phyloP scores from a whole-genome alignment of 371 early-diverging fungal genomes.

The Circinella minor region DNA sequence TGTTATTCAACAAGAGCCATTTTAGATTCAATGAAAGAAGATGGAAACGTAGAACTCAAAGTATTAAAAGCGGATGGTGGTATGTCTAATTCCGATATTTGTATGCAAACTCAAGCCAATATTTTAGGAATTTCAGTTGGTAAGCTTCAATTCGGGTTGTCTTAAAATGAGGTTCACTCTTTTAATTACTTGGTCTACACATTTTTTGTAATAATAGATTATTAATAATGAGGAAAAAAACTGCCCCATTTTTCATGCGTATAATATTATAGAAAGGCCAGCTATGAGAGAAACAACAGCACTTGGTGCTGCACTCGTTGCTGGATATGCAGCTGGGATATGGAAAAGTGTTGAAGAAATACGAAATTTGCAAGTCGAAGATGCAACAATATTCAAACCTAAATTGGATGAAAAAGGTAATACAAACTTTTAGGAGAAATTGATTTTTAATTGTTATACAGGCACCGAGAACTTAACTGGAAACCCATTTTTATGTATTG shows the following conservation, averaged over 20 bases:
- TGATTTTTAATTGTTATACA: not conserved
- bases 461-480: no score
- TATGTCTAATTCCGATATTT: slow-evolving; percentile 85
- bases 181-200: not conserved
- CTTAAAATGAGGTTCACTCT: no score
- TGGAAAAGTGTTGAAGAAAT: slow-evolving; percentile 62
- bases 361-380: slow-evolving; percentile 32
- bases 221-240: not conserved
- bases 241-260: not conserved
- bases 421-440: not conserved
- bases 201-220: no score
- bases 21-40: slow-evolving; percentile 86
- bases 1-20: slow-evolving; percentile 91
- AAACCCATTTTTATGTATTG: no score
- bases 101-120: slow-evolving; percentile 94
- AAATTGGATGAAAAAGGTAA: slow-evolving; percentile 47
- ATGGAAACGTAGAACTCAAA: slow-evolving; percentile 64
- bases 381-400: slow-evolving; percentile 48
- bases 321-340: slow-evolving; percentile 82
- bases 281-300: slow-evolving; percentile 93
- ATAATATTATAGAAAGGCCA: slow-evolving; percentile 70
- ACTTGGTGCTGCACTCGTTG: slow-evolving; percentile 93
- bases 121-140: slow-evolving; percentile 71
- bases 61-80: slow-evolving; percentile 92
- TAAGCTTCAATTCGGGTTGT: no score